Conservation (phyloP, 306 rosid genomes). For the Fagus sylvatica region DNA sequence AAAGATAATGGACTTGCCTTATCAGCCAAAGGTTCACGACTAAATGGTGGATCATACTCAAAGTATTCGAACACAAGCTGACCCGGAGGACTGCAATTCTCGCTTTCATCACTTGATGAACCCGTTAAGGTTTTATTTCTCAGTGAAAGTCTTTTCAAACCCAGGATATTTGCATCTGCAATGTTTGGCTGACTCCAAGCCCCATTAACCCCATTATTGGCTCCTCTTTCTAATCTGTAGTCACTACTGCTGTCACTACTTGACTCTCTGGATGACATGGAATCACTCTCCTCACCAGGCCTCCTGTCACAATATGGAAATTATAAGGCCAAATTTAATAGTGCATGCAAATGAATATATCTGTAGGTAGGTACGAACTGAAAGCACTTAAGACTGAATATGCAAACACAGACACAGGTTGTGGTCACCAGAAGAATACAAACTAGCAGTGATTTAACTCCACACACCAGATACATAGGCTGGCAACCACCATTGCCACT, state of each 20-base stretch:
- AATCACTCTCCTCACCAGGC: slow-evolving; percentile 74
- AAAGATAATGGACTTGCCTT: slow-evolving; percentile 58
- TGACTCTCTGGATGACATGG: slow-evolving; percentile 80
- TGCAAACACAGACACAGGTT: not conserved
- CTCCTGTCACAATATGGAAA: slow-evolving; percentile 49
- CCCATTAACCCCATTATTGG: slow-evolving; percentile 33
- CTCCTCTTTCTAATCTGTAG: slow-evolving; percentile 55
- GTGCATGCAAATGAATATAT: not conserved
- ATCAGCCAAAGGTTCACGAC: slow-evolving; percentile 83
- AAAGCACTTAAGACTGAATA: not conserved
- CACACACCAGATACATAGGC: not conserved
- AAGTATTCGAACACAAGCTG: slow-evolving; percentile 70
- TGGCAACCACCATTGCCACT: not conserved
- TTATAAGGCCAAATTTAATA: slow-evolving; percentile 1
- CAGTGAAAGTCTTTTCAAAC: slow-evolving; percentile 44
- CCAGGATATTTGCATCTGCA: slow-evolving; percentile 43
- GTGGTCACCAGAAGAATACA: not conserved
- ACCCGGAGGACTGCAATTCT: slow-evolving; percentile 60
- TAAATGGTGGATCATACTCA: slow-evolving; percentile 72
- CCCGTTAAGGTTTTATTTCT: slow-evolving; percentile 51
- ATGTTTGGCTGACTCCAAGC: slow-evolving; percentile 39
- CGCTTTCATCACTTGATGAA: slow-evolving; percentile 73
- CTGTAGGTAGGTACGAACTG: too few species aligned
- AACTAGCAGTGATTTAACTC: not conserved
- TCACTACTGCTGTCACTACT: slow-evolving; percentile 79